phyloP scores from a whole-genome alignment of 257 asterid species.

The Cynanchum wilfordii region DNA sequence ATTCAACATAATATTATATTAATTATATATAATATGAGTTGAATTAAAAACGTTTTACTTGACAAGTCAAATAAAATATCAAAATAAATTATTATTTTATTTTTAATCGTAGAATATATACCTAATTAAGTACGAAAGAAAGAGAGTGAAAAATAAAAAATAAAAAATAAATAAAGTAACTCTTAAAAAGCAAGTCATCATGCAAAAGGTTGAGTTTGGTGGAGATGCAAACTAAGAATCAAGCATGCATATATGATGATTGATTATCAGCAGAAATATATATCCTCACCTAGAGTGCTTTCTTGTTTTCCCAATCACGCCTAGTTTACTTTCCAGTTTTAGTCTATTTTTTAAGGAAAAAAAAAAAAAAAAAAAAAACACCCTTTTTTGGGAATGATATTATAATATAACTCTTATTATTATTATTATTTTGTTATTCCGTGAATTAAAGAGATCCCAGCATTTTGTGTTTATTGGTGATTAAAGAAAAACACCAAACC shows the following conservation, averaged over 20 bases:
- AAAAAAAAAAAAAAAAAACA: too few species aligned
- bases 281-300: not conserved
- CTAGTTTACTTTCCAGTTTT: constrained; percentile 20
- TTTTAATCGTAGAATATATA: constrained; percentile 16
- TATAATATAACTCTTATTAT: not conserved
- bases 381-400: constrained; percentile 8
- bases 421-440: constrained; percentile 1
- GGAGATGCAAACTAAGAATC: constrained; percentile 5
- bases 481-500: constrained; percentile 19
- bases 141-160: not conserved
- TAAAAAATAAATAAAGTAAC: not conserved
- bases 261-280: too few species aligned
- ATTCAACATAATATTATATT: too few species aligned
- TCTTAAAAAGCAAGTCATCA: not conserved
- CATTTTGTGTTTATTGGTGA: constrained; percentile 10
- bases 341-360: not conserved
- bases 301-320: constrained; percentile 4
- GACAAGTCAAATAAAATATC: too few species aligned
- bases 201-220: not conserved
- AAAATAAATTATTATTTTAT: too few species aligned
- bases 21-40: too few species aligned
- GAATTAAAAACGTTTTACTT: too few species aligned
- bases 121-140: constrained; percentile 17
- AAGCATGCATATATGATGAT: not conserved
- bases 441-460: constrained; percentile 32